Percentiles rank a stretch among this genome's conserved stretches.
These are phyloP conservation scores for Lachancea kluyveri DNA, from an alignment of 805 yeast genomes.

Conservation along the genomic window DNA sequence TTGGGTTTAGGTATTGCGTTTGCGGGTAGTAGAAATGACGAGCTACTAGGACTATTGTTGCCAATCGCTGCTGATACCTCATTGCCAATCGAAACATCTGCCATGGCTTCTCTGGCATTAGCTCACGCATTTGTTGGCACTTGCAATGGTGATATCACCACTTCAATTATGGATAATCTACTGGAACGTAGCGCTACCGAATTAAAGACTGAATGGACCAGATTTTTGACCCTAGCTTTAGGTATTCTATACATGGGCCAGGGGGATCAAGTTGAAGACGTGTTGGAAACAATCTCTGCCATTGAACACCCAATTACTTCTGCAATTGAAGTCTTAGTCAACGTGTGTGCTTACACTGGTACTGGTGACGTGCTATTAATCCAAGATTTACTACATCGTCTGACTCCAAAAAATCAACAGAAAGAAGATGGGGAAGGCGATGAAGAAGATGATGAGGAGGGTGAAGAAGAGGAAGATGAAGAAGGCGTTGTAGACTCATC, in stretches of 20 bases:
- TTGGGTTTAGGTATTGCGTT: conserved; percentile 91
- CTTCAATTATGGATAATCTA: conserved; percentile 84
- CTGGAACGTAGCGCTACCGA: conserved; percentile 78
- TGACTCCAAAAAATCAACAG: conserved; percentile 63
- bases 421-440: conserved; percentile 51
- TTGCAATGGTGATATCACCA: conserved; percentile 88
- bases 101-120: conserved; percentile 83
- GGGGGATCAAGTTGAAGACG: conserved; percentile 90
- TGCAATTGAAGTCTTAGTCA: conserved; percentile 82
- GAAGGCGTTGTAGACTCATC: no score
- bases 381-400: conserved; percentile 83
- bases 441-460: conserved; percentile 45
- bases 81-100: conserved; percentile 68
- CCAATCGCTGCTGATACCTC: conserved; percentile 80
- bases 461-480: conserved; percentile 24
- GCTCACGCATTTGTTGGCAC: conserved; percentile 96
- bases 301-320: conserved; percentile 91
- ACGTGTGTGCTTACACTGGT: conserved; percentile 93
- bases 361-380: conserved; percentile 95
- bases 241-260: conserved; percentile 91
- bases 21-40: conserved; percentile 89
- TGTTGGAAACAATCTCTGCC: conserved; percentile 87
- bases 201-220: conserved; percentile 77
- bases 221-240: conserved; percentile 85
- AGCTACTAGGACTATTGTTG: conserved; percentile 64